Evolutionary conservation across 2,329 filamentous ascomycete species (phyloP), one percentile per base, ranked within the genome.

Genomic region (Gremmenia infestans): DNA sequence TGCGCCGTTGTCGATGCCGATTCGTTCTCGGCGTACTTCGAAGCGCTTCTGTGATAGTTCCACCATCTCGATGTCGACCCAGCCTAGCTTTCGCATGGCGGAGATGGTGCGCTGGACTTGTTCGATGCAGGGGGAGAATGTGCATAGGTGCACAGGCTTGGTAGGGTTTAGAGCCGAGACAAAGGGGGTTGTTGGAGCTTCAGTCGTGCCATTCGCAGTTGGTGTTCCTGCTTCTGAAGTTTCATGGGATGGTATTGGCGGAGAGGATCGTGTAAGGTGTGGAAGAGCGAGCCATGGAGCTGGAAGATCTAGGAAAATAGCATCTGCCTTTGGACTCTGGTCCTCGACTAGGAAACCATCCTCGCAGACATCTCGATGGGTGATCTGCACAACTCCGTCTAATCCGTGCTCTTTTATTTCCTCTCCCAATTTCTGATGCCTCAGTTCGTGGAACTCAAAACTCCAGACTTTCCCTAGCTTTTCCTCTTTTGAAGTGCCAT

Each of bases 91-190:
- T 53, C 93, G 86, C 72, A 99, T 80, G 12, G 83, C 82, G 11
- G 89, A 87, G 53, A 96, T 86, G 0, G 94, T 97, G 54, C 86
- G 83, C 52, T 88, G 91, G 22, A 95, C 93, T 75, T 99, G 94
- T 73, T 99, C 94, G 62, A 99, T 95, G 72, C 94, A 99, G 0
- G 94, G 94, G 1, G 89, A 95, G 74, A 99, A 99, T 0, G 91
- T 95, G 76, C 94, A 99, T 53, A 99, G 81, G 68, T 94, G 81
- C 1, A 87, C 83, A 5, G 87, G 81, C 43, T 82, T 80, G n/a
- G 80, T 78, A 0, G 89, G 85, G 63, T 94, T 86, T 11, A 97
- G 78, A 0, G 82, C 79, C 0, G 82, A 86, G 15, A 79, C 69
- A 75, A 80, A 85, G 43, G 73, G 72, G 14, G 43, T 46, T 11